Percentiles rank a stretch among this genome's conserved stretches.
Conservation (phyloP, 192 early-diverging fungal genomes). For the Glomus cerebriforme region DNA sequence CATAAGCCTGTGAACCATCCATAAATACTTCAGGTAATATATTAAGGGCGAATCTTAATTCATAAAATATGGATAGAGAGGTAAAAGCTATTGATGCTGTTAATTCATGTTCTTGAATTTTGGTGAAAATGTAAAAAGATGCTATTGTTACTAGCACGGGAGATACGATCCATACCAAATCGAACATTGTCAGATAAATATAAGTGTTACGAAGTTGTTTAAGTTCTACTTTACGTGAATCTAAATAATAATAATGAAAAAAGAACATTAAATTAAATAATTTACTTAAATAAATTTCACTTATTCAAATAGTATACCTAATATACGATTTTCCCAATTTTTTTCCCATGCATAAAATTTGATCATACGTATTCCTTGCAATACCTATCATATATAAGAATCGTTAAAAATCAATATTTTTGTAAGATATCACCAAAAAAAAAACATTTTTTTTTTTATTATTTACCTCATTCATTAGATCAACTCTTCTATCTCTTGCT, state of each 20-base stretch:
- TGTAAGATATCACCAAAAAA: not conserved
- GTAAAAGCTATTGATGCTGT: conserved; percentile 52
- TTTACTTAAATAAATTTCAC: not conserved
- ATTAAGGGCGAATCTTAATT: conserved; percentile 65
- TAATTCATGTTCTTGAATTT: conserved; percentile 51
- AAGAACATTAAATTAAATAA: not conserved
- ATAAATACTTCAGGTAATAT: conserved; percentile 61
- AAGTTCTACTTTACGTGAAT: conserved; percentile 44
- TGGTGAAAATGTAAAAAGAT: conserved; percentile 61
- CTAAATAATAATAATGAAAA: conserved; percentile 31
- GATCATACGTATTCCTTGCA: conserved; percentile 88
- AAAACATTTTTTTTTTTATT: not conserved
- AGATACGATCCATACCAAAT: conserved; percentile 56
- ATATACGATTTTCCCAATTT: conserved; percentile 59
- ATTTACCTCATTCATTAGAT: conserved; percentile 64
- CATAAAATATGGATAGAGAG: conserved; percentile 68
- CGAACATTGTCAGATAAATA: conserved; percentile 33
- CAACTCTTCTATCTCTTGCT: conserved; percentile 65
- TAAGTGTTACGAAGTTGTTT: conserved; percentile 34
- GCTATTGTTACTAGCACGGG: conserved; percentile 62
- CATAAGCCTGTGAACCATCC: conserved; percentile 55
- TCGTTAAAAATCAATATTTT: conserved; percentile 33
- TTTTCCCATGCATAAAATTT: conserved; percentile 90
- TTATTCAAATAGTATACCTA: conserved; percentile 44
- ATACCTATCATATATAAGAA: conserved; percentile 31